Evolutionary conservation across 176 grass and related monocot genomes (phyloP), one percentile per base, ranked within the genome.

Genomic region (Aegilops sharonensis): DNA sequence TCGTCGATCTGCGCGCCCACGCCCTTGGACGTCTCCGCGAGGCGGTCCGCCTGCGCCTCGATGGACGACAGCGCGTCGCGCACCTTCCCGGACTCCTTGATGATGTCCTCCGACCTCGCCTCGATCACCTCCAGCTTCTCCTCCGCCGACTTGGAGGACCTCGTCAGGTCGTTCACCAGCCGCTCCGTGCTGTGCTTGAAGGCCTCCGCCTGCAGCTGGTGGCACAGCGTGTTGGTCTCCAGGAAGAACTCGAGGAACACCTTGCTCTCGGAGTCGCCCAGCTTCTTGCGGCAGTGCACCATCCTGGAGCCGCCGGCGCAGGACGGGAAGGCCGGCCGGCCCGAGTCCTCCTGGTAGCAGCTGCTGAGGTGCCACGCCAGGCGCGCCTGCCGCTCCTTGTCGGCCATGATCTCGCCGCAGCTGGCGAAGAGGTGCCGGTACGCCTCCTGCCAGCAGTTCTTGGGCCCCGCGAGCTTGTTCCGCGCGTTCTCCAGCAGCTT

Each of bases 131-230:
- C 92, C 11, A 99, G 88, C 79, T 96, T 96, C 78, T 93, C 88
- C 64, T 90, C 90, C 0, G 94, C 94, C 0, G 83, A 99, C 9
- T 88, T 89, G 25, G 93, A 91, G 9, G 92, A 84, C 68, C 61
- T 78, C 18, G 90, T 66, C 9, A 99, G 81, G 69, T 91, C 94
- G 68, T 95, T 99, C 20, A 99, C 70, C n/a, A 99, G 78, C 71
- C 74, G 91, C 84, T 99, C 88, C 0, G 97, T 94, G 18, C 61
- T 92, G 17, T 88, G 90, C 80, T 96, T 95, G 94, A 96, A 99
- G 14, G 90, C 92, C 82, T 99, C 97, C 37, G 94, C 91, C 93
- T 99, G 97, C 45, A 99, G 74, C 60, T 99, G 97, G 79, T 99
- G 97, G 87, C 97, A 99, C 24, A 99, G 64, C 30, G 90, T 89